Conservation (phyloP, 2,329 filamentous ascomycete genomes). For the Colletotrichum destructivum region DNA sequence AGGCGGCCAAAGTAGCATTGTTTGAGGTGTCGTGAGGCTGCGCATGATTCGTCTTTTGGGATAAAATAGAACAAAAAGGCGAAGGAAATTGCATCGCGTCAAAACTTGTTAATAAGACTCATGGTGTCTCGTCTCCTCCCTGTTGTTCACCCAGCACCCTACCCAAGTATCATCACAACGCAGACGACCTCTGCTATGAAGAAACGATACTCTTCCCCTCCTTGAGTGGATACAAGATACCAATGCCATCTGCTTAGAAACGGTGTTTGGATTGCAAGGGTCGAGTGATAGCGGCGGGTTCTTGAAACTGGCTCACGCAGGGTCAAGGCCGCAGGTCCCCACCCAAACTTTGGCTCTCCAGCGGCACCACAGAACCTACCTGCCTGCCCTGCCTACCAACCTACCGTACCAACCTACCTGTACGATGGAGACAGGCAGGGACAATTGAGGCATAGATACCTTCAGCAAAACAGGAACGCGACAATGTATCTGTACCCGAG, state of each 20-base stretch:
- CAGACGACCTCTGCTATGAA: too few species aligned
- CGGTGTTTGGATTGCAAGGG: constrained; percentile 34
- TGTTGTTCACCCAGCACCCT: too few species aligned
- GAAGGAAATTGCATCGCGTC: not conserved
- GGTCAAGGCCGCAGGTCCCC: constrained; percentile 28
- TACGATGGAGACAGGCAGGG: too few species aligned
- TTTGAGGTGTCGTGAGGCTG: constrained; percentile 2
- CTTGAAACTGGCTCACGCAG: constrained; percentile 42
- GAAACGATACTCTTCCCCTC: too few species aligned
- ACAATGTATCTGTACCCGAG: constrained; percentile 26
- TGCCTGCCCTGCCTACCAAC: too few species aligned
- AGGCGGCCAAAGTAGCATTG: not conserved
- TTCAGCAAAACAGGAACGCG: not conserved
- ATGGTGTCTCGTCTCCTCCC: not conserved
- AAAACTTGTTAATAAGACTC: not conserved
- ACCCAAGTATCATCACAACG: too few species aligned
- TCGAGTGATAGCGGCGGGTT: constrained; percentile 34
- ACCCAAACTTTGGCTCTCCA: constrained; percentile 31
- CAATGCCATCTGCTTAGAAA: constrained; percentile 12
- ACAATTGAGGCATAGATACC: too few species aligned
- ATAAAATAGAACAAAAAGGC: too few species aligned
- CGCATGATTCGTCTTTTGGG: not conserved
- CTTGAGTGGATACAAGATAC: not conserved
- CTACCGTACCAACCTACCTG: not conserved
- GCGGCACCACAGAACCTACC: constrained; percentile 1